phyloP scores from a whole-genome alignment of 805 yeast genomes.

The Priceomyces haplophilus region DNA sequence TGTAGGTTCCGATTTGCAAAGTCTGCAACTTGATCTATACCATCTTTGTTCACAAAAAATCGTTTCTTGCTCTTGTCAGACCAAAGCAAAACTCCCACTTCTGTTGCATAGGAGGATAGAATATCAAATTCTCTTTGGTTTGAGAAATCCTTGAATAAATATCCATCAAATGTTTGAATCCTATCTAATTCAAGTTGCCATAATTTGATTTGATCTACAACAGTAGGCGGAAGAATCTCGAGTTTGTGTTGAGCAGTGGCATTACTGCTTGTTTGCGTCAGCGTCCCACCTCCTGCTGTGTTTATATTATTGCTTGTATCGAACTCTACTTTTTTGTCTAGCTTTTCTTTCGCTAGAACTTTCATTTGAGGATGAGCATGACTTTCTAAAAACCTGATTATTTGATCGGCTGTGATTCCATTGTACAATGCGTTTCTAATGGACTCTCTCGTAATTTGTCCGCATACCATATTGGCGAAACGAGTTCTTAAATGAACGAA shows the following conservation, averaged over 20 bases:
- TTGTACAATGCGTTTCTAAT: slow-evolving; percentile 76
- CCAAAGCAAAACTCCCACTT: slow-evolving; percentile 92
- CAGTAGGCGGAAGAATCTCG: slow-evolving; percentile 85
- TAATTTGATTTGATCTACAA: slow-evolving; percentile 89
- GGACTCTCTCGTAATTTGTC: slow-evolving; percentile 89
- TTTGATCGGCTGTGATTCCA: slow-evolving; percentile 95
- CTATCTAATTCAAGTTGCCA: slow-evolving; percentile 98
- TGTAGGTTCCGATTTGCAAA: slow-evolving; percentile 63
- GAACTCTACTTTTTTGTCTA: slow-evolving; percentile 65
- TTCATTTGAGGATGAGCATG: slow-evolving; percentile 95
- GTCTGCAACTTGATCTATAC: slow-evolving; percentile 86
- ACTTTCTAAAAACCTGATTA: slow-evolving; percentile 79
- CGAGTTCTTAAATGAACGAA: slow-evolving; percentile 84
- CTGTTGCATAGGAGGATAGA: slow-evolving; percentile 75
- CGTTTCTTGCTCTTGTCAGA: slow-evolving; percentile 62
- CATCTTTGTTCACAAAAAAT: slow-evolving; percentile 86
- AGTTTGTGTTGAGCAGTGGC: slow-evolving; percentile 46
- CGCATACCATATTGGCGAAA: slow-evolving; percentile 89
- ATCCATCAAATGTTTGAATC: slow-evolving; percentile 83
- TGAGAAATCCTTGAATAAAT: slow-evolving; percentile 80
- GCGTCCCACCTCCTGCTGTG: slow-evolving; percentile 42
- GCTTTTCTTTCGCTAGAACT: slow-evolving; percentile 63
- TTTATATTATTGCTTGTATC: slow-evolving; percentile 50
- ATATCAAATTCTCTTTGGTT: slow-evolving; percentile 72
- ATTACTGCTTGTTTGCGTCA: slow-evolving; percentile 17